These are phyloP conservation scores for Podospora fimiseda DNA, from an alignment of 495 filamentous ascomycete genomes.

Conservation along the genomic window DNA sequence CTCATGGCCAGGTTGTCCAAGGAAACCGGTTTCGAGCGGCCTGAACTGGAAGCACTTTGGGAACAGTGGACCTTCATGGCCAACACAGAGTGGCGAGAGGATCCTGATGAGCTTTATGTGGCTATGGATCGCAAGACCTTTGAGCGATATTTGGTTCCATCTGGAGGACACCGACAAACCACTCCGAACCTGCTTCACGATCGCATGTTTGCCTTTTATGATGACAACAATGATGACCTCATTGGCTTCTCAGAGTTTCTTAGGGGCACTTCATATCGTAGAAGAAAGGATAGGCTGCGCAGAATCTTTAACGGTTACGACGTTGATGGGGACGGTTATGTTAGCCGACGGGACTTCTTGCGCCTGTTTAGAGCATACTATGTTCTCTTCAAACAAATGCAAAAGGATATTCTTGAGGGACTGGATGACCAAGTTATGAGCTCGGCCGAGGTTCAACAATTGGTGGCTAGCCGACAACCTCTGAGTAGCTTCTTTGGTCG, in stretches of 20 bases:
- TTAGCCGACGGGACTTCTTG: conserved; percentile 83
- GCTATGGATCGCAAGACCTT: conserved; percentile 91
- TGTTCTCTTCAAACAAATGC: conserved; percentile 75
- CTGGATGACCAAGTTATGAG: conserved; percentile 76
- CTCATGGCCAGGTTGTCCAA: conserved; percentile 59
- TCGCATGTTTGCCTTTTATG: conserved; percentile 94
- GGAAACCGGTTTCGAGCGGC: conserved; percentile 70
- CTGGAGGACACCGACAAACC: conserved; percentile 64
- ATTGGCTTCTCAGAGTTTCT: conserved; percentile 95
- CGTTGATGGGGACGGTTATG: conserved; percentile 80
- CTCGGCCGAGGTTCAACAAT: conserved; percentile 61
- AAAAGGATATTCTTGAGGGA: conserved; percentile 72
- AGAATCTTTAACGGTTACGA: conserved; percentile 88
- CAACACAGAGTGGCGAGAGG: conserved; percentile 73
- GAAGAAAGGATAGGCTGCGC: conserved; percentile 64
- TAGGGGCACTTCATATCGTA: conserved; percentile 72
- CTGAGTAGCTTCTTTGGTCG: conserved; percentile 66
- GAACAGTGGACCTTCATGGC: conserved; percentile 94
- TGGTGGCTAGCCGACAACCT: conserved; percentile 69
- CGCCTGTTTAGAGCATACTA: conserved; percentile 90
- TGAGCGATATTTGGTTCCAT: conserved; percentile 80
- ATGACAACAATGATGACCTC: conserved; percentile 76
- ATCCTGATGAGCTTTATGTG: conserved; percentile 66
- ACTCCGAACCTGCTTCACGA: conserved; percentile 88
- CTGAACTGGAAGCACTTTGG: conserved; percentile 86